Conservation (phyloP, 768 basidiomycete genomes). For the Kwoniella sp. region DNA sequence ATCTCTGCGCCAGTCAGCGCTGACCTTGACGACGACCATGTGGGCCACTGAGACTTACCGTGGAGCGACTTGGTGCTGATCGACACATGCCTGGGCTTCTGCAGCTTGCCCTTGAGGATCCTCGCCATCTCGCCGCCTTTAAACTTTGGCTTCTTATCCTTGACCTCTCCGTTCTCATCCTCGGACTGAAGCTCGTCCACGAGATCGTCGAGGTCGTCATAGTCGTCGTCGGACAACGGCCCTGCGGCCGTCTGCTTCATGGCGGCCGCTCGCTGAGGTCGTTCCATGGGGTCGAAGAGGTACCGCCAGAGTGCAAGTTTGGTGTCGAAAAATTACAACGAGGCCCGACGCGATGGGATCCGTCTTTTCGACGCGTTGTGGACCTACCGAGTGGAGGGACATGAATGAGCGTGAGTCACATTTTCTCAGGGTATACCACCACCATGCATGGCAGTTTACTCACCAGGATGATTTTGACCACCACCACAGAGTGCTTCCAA, state of each 20-base stretch:
- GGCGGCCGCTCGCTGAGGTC: background rate
- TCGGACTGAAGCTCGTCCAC: slow-evolving; percentile 8
- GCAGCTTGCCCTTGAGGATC: slow-evolving; percentile 7
- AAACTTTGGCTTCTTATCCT: slow-evolving; percentile 10
- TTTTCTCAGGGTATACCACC: too few relatives aligned
- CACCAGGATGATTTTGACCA: too few relatives aligned
- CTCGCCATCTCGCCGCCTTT: background rate
- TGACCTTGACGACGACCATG: background rate
- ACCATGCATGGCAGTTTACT: too few relatives aligned
- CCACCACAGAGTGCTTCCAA: too few relatives aligned
- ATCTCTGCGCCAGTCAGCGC: slow-evolving; percentile 17
- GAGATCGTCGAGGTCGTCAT: slow-evolving; percentile 11
- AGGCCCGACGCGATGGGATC: too few relatives aligned
- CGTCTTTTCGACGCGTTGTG: too few relatives aligned
- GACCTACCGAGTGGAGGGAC: too few relatives aligned
- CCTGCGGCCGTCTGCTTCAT: slow-evolving; percentile 4
- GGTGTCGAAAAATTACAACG: too few relatives aligned
- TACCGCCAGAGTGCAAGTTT: too few relatives aligned
- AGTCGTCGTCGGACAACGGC: slow-evolving; percentile 10
- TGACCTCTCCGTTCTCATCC: background rate
- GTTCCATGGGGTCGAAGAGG: background rate
- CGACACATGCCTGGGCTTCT: slow-evolving; percentile 12
- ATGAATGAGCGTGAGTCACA: too few relatives aligned
- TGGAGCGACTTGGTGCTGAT: slow-evolving; percentile 24
- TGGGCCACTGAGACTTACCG: slow-evolving; percentile 18